A percentile compares a stretch with the other conserved stretches of the same genome.
These are phyloP conservation scores for Isoetes engelmannii DNA, from an alignment of 83 land plant species.

Conservation along the genomic window DNA sequence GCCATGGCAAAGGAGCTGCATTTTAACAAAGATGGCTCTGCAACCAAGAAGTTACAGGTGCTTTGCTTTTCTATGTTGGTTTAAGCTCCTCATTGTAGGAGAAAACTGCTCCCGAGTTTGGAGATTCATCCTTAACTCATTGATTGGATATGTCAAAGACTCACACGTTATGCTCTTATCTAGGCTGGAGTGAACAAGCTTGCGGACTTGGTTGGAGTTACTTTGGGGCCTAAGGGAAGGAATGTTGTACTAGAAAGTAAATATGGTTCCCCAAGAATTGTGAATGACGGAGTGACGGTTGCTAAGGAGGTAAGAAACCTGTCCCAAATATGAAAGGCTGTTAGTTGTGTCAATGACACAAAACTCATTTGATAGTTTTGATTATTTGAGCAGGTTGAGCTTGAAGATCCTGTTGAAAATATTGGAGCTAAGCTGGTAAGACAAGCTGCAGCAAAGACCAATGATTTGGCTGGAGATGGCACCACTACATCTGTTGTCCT, in stretches of 20 bases:
- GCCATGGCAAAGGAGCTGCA: conserved; percentile 77
- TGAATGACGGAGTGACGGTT: conserved; percentile 84
- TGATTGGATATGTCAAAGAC: too few species aligned
- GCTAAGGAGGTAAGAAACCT: conserved; percentile 55
- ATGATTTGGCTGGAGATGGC: conserved; percentile 97
- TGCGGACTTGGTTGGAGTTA: conserved; percentile 83
- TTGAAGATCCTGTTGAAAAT: conserved; percentile 96
- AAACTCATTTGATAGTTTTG: background rate
- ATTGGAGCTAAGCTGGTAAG: conserved; percentile 93
- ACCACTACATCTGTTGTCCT: conserved; percentile 94
- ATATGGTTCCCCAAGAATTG: conserved; percentile 88
- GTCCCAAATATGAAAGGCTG: background rate
- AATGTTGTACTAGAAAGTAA: conserved; percentile 92
- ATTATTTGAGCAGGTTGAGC: conserved; percentile 57
- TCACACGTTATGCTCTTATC: background rate
- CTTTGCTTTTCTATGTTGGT: background rate
- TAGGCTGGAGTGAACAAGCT: conserved; percentile 85
- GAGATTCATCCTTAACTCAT: background rate
- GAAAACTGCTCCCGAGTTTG: background rate
- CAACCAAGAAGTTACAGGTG: conserved; percentile 73
- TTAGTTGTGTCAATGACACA: background rate
- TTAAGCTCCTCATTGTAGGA: background rate
- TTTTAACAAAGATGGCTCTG: conserved; percentile 90
- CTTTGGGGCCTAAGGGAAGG: conserved; percentile 91
- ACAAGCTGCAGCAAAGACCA: conserved; percentile 92